A percentile compares a stretch with the other conserved stretches of the same genome.
Conservation (phyloP, 129 eudicot species). For the Sambucus nigra region DNA sequence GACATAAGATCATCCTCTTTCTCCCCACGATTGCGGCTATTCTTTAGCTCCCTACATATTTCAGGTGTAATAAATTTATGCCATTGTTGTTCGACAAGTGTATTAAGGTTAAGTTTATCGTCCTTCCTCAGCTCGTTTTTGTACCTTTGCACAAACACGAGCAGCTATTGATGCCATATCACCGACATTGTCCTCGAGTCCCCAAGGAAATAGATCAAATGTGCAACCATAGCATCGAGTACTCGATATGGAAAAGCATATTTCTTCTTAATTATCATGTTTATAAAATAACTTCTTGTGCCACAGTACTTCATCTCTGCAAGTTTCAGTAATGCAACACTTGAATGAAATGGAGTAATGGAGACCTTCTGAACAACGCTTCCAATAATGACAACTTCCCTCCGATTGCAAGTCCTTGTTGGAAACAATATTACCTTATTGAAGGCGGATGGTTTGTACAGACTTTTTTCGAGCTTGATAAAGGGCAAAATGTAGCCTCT, state of each 20-base stretch:
- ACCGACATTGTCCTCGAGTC: slow-evolving; percentile 80
- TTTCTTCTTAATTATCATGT: slow-evolving; percentile 79
- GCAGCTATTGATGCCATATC: slow-evolving; percentile 93
- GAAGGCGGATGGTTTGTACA: slow-evolving; percentile 89
- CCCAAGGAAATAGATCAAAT: slow-evolving; percentile 61
- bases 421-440: slow-evolving; percentile 87
- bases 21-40: slow-evolving; percentile 92
- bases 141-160: slow-evolving; percentile 84
- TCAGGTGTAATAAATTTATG: slow-evolving; percentile 86
- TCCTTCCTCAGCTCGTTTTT: slow-evolving; percentile 67
- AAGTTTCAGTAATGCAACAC: slow-evolving; percentile 78
- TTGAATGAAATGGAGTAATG: slow-evolving; percentile 86
- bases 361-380: slow-evolving; percentile 77
- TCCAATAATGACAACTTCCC: slow-evolving; percentile 89
- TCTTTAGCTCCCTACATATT: slow-evolving; percentile 63
- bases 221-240: slow-evolving; percentile 76
- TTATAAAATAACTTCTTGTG: slow-evolving; percentile 83
- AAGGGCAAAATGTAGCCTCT: slow-evolving; percentile 73
- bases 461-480: slow-evolving; percentile 77
- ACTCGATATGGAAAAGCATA: slow-evolving; percentile 85
- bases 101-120: slow-evolving; percentile 51
- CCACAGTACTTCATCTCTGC: slow-evolving; percentile 94
- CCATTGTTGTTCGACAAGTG: slow-evolving; percentile 57
- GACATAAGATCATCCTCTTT: slow-evolving; percentile 75
- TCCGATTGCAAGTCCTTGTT: slow-evolving; percentile 68